Evolutionary conservation across 1,284 basidiomycete species (phyloP).

Genomic region (Ustilago curta): DNA sequence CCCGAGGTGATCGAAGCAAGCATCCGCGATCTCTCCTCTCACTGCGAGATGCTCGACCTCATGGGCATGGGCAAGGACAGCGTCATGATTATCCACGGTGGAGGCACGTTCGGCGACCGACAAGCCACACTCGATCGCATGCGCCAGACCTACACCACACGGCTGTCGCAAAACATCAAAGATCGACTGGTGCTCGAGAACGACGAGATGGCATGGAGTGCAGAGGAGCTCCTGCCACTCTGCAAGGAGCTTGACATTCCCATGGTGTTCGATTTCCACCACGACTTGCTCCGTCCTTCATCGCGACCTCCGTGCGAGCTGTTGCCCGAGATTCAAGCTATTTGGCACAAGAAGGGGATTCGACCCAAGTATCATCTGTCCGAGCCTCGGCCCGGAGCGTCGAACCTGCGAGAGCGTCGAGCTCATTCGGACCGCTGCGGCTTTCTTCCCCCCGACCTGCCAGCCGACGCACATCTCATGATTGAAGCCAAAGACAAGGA

Average conservation of each 20-base stretch:
- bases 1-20: conserved; percentile 79
- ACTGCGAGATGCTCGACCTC: conserved; percentile 84
- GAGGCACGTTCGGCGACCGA: conserved; percentile 86
- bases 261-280: conserved; percentile 70
- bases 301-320: conserved; percentile 71
- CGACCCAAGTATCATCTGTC: conserved; percentile 89
- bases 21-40: conserved; percentile 83
- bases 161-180: conserved; percentile 77
- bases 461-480: conserved; percentile 78
- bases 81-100: conserved; percentile 79
- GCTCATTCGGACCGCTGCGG: conserved; percentile 86
- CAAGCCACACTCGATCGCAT: conserved; percentile 78
- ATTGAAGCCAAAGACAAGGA: conserved; percentile 94
- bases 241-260: conserved; percentile 86
- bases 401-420: conserved; percentile 74
- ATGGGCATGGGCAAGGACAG: conserved; percentile 82
- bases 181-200: conserved; percentile 87
- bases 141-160: conserved; percentile 76
- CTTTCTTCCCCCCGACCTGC: conserved; percentile 74
- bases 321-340: conserved; percentile 79
- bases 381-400: conserved; percentile 70
- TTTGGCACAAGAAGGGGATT: conserved; percentile 80
- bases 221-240: conserved; percentile 83
- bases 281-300: conserved; percentile 69
- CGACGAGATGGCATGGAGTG: conserved; percentile 89